These are phyloP conservation scores for Tylopilus rubrobrunneus DNA, from an alignment of 768 basidiomycete species.

Conservation along the genomic window DNA sequence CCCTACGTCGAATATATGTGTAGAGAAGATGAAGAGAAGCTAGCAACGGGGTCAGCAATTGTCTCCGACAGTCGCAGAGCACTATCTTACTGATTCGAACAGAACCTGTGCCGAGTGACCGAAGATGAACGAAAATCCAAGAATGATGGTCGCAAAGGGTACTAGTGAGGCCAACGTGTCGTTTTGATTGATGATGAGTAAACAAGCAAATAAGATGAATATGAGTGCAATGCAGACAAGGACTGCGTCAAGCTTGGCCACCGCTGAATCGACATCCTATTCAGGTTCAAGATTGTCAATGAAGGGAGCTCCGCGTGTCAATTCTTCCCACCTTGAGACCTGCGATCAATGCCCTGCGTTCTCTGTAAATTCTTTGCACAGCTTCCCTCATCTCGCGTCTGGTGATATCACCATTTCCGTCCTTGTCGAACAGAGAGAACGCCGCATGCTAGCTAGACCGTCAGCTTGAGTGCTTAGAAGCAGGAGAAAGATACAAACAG, in stretches of 20 bases:
- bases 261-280: constrained; percentile 67
- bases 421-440: constrained; percentile 72
- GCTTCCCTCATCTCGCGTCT: constrained; percentile 81
- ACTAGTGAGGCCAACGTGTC: constrained; percentile 71
- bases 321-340: constrained; percentile 55
- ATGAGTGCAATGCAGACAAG: constrained; percentile 56
- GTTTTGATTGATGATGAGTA: constrained; percentile 69
- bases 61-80: neutral
- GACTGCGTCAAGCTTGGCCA: constrained; percentile 77
- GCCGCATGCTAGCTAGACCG: constrained; percentile 50
- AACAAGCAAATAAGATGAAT: constrained; percentile 59
- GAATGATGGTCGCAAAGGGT: constrained; percentile 73
- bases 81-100: constrained; percentile 62
- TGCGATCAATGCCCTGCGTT: constrained; percentile 66
- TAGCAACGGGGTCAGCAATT: constrained; percentile 22
- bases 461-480: neutral
- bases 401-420: constrained; percentile 77
- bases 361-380: constrained; percentile 75
- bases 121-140: constrained; percentile 84
- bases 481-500: constrained; percentile 36
- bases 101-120: constrained; percentile 76
- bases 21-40: constrained; percentile 84
- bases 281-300: neutral
- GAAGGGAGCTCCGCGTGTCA: neutral
- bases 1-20: constrained; percentile 83